phyloP scores from a whole-genome alignment of 1,284 basidiomycete genomes.

The Vanrija sp. region DNA sequence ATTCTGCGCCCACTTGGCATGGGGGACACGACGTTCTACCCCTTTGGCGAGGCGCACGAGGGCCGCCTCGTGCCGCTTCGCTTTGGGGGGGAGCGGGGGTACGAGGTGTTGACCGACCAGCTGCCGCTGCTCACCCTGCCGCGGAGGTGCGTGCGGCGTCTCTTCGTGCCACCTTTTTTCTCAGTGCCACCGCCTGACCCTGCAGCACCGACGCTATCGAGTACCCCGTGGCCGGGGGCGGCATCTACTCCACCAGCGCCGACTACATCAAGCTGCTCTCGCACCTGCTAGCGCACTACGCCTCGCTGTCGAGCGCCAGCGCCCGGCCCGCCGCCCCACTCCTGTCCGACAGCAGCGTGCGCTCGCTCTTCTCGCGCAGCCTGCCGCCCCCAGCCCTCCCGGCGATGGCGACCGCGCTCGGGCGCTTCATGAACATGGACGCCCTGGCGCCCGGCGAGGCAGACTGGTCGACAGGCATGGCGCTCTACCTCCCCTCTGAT shows the following conservation, averaged over 20 bases:
- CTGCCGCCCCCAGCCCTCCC: constrained; percentile 13
- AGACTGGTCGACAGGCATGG: constrained; percentile 35
- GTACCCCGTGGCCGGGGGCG: constrained; percentile 37
- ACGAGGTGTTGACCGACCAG: constrained; percentile 22
- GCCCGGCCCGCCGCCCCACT: constrained; percentile 8
- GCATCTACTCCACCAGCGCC: constrained; percentile 26
- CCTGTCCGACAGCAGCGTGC: constrained; percentile 20
- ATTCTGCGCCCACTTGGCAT: constrained; percentile 33
- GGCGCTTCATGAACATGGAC: constrained; percentile 7
- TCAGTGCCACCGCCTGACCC: background rate
- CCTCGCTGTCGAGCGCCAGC: constrained; percentile 8
- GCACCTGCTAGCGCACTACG: constrained; percentile 26
- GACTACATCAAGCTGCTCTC: constrained; percentile 33
- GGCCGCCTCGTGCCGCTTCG: constrained; percentile 23
- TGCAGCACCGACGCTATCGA: constrained; percentile 27
- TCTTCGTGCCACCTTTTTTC: background rate
- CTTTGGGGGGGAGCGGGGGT: constrained; percentile 11
- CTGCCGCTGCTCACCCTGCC: constrained; percentile 22
- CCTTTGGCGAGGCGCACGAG: constrained; percentile 18
- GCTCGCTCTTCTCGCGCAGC: constrained; percentile 23
- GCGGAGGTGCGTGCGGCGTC: constrained; percentile 15
- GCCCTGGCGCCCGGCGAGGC: constrained; percentile 20
- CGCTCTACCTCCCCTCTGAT: constrained; percentile 19
- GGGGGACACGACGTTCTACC: constrained; percentile 32
- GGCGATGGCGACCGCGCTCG: constrained; percentile 13